Evolutionary conservation across 371 early-diverging fungal species (phyloP).

Genomic region (Actinomortierella wolfii): DNA sequence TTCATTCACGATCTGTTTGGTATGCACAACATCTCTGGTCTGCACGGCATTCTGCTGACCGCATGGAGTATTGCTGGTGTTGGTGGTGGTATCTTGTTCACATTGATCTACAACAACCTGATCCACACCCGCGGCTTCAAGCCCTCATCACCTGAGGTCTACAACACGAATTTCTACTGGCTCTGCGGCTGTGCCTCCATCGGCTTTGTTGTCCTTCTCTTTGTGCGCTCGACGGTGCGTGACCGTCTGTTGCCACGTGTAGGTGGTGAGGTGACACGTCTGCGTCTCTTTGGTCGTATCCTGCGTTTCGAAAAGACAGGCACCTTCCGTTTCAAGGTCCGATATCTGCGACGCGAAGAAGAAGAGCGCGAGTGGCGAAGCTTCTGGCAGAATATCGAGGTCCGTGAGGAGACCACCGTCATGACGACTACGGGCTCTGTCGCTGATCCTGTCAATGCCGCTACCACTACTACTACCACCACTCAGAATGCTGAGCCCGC

Average conservation of each 20-base stretch:
- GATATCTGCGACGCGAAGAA: conserved; percentile 34
- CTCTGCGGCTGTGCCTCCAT: conserved; percentile 51
- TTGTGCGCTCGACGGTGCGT: conserved; percentile 58
- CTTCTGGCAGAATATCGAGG: conserved; percentile 45
- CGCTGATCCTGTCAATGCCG: conserved; percentile 11
- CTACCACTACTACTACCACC: neutral
- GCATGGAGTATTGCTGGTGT: conserved; percentile 71
- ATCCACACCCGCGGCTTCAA: conserved; percentile 41
- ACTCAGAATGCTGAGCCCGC: conserved; percentile 8
- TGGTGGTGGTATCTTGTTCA: conserved; percentile 65
- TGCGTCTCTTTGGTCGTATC: conserved; percentile 53
- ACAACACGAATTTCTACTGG: conserved; percentile 66
- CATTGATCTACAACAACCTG: conserved; percentile 54
- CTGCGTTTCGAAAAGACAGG: conserved; percentile 40
- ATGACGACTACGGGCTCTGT: conserved; percentile 40
- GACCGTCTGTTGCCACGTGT: conserved; percentile 59
- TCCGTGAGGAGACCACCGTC: conserved; percentile 39
- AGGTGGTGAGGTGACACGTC: conserved; percentile 51
- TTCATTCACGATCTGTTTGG: conserved; percentile 74
- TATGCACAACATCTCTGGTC: conserved; percentile 66
- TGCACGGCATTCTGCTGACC: conserved; percentile 60
- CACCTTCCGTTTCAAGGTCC: conserved; percentile 28
- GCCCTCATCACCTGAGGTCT: conserved; percentile 46
- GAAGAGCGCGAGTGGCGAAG: conserved; percentile 44
- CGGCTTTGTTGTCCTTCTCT: conserved; percentile 51